phyloP scores from a whole-genome alignment of 1,284 basidiomycete genomes.

The Boletus sp. region DNA sequence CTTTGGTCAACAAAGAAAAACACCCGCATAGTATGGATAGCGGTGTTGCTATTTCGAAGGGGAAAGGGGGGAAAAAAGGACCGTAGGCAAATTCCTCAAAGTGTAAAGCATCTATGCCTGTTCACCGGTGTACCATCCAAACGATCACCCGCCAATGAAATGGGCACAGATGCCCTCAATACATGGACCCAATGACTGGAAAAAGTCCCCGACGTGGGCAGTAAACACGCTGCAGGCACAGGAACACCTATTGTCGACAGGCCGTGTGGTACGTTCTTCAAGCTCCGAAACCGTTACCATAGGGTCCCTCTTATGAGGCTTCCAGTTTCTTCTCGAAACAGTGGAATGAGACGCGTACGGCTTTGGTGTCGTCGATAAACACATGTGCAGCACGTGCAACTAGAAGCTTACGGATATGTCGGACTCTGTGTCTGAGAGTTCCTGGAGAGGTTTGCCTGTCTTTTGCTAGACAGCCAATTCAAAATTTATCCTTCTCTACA shows the following conservation, averaged over 20 bases:
- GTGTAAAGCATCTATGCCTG: neutral
- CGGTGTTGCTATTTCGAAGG: too few relatives aligned
- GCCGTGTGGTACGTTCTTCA: neutral
- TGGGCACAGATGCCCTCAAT: conserved; percentile 3
- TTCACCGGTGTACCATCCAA: neutral
- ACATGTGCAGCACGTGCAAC: neutral
- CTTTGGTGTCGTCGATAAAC: conserved; percentile 4
- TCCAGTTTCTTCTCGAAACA: neutral
- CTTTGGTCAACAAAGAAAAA: conserved; percentile 15
- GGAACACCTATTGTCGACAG: too few relatives aligned
- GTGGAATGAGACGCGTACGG: too few relatives aligned
- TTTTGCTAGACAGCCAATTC: conserved; percentile 7
- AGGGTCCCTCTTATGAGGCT: neutral
- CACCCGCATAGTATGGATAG: too few relatives aligned
- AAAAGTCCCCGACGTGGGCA: conserved; percentile 3
- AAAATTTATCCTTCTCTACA: neutral
- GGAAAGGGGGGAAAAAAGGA: too few relatives aligned
- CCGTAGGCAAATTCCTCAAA: too few relatives aligned
- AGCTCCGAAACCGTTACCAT: neutral
- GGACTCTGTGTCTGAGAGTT: neutral
- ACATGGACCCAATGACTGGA: conserved; percentile 4
- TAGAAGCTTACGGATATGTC: conserved; percentile 3
- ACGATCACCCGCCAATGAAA: conserved; percentile 1
- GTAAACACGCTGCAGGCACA: too few relatives aligned
- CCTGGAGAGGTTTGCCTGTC: conserved; percentile 6